A percentile compares a stretch with the other conserved stretches of the same genome.
phyloP scores from a whole-genome alignment of 495 filamentous ascomycete species.

The Astrocystis sublimbata region DNA sequence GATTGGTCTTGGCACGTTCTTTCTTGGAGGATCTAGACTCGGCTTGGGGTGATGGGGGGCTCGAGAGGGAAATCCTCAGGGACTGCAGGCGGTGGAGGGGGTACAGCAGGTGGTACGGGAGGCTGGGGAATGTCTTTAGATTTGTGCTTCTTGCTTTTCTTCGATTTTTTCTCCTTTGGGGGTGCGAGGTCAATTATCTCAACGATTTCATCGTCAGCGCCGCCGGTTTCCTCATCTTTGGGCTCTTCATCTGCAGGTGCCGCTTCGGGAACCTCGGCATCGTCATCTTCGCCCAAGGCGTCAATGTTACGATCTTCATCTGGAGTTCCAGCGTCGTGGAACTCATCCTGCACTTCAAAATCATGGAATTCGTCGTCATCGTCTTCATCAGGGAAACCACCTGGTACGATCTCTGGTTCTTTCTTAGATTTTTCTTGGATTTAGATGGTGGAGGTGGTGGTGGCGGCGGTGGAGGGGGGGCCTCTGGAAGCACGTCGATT shows the following conservation, averaged over 20 bases:
- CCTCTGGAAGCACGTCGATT: constrained; percentile 26
- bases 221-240: constrained; percentile 41
- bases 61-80: constrained; percentile 48
- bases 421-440: constrained; percentile 37
- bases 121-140: constrained; percentile 33
- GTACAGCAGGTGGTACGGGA: constrained; percentile 36
- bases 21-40: constrained; percentile 44
- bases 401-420: constrained; percentile 52
- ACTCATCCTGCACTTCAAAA: too few species aligned
- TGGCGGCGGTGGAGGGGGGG: too few species aligned
- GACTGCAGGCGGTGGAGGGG: constrained; percentile 46
- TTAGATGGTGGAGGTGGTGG: constrained; percentile 38
- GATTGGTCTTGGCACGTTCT: constrained; percentile 49
- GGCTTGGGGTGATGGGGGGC: constrained; percentile 41
- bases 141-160: constrained; percentile 41
- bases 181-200: constrained; percentile 49
- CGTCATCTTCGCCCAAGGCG: constrained; percentile 15
- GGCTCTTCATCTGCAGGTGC: constrained; percentile 32
- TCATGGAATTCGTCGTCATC: too few species aligned
- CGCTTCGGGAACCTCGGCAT: constrained; percentile 49
- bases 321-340: neutral
- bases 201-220: constrained; percentile 47
- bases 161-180: constrained; percentile 45
- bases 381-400: constrained; percentile 58
- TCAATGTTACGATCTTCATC: neutral